These are phyloP conservation scores for Termitomyces sp. DNA, from an alignment of 768 basidiomycete species.

Conservation along the genomic window DNA sequence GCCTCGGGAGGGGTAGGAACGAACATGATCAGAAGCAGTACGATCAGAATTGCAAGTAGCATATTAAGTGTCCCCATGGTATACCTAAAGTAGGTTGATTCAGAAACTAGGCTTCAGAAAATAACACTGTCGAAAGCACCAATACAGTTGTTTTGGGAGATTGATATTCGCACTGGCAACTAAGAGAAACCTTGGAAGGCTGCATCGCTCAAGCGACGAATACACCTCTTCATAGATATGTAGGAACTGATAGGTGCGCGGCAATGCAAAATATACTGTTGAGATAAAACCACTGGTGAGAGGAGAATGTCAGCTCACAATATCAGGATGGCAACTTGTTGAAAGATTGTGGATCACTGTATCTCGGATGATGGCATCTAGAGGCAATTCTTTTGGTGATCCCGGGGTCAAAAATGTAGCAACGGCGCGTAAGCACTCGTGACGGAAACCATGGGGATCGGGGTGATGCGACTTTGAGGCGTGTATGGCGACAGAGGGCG, in stretches of 20 bases:
- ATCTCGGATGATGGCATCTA: slow-evolving; percentile 21
- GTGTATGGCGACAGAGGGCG: slow-evolving; percentile 8
- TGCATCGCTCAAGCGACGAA: slow-evolving; percentile 21
- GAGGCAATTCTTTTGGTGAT: slow-evolving; percentile 23
- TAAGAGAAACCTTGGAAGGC: slow-evolving; percentile 28
- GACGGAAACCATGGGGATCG: slow-evolving; percentile 12
- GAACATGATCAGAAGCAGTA: slow-evolving; percentile 21
- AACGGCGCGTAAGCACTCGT: slow-evolving; percentile 23
- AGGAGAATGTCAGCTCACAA: slow-evolving; percentile 17
- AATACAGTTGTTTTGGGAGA: slow-evolving; percentile 28
- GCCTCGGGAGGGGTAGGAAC: slow-evolving; percentile 19
- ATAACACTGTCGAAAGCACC: slow-evolving; percentile 17
- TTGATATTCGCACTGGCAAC: slow-evolving; percentile 29
- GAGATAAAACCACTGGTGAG: background rate
- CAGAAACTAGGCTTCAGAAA: background rate
- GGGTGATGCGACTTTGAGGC: slow-evolving; percentile 1
- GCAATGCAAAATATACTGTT: background rate
- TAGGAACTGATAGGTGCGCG: slow-evolving; percentile 20
- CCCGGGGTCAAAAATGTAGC: slow-evolving; percentile 28
- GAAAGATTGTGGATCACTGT: slow-evolving; percentile 22
- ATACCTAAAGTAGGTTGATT: slow-evolving; percentile 20
- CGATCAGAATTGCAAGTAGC: slow-evolving; percentile 21
- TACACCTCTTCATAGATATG: slow-evolving; percentile 30
- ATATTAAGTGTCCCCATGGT: slow-evolving; percentile 20
- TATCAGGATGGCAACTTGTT: slow-evolving; percentile 30